phyloP scores from a whole-genome alignment of 805 yeast species.

The Suhomyces xylopsoci region DNA sequence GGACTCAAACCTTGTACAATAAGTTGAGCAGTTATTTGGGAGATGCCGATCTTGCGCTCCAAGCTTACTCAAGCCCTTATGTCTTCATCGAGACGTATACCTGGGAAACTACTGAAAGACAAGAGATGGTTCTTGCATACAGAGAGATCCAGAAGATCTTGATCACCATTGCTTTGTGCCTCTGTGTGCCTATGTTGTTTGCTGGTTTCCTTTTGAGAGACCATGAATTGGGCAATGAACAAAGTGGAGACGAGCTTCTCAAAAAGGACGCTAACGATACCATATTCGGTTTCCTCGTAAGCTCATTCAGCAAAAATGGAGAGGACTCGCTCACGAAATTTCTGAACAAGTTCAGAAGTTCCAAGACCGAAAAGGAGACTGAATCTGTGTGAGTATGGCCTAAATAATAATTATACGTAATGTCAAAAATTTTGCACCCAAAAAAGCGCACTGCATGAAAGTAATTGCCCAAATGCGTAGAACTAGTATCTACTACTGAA shows the following conservation, averaged over 20 bases:
- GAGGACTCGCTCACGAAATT: background rate
- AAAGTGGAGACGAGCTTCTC: constrained; percentile 10
- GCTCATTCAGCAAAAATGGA: background rate
- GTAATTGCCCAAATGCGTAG: too few relatives aligned
- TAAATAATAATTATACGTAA: background rate
- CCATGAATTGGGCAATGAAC: constrained; percentile 8
- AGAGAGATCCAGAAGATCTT: constrained; percentile 9
- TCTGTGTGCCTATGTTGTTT: constrained; percentile 12
- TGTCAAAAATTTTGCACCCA: background rate
- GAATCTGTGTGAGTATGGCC: background rate
- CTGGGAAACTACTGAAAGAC: constrained; percentile 11
- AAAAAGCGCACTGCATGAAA: background rate
- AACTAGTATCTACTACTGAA: too few relatives aligned
- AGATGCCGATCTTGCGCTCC: constrained; percentile 4
- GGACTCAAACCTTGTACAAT: constrained; percentile 14
- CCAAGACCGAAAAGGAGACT: background rate
- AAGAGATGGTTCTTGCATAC: constrained; percentile 7
- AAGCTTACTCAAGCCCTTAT: constrained; percentile 10
- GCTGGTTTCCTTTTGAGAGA: constrained; percentile 10
- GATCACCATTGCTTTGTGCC: constrained; percentile 4
- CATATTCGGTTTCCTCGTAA: background rate
- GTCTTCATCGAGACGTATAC: constrained; percentile 4
- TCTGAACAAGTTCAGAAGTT: background rate
- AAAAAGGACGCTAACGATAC: background rate
- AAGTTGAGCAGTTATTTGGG: constrained; percentile 51